phyloP scores from a whole-genome alignment of 2,329 filamentous ascomycete genomes.

The Aureobasidium pullulans region DNA sequence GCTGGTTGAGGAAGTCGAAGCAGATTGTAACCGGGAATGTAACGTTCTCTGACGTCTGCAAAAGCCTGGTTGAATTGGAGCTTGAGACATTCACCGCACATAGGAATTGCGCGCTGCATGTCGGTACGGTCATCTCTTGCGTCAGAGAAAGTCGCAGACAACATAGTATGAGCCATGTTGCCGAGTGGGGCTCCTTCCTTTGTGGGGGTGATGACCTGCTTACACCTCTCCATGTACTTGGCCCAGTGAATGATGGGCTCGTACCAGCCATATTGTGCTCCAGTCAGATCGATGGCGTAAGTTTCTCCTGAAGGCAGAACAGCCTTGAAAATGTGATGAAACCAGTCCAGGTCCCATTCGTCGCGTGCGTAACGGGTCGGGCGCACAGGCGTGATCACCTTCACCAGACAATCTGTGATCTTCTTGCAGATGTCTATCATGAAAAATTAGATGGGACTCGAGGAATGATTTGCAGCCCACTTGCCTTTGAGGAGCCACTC shows the following conservation, averaged over 20 bases:
- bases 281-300: constrained; percentile 17
- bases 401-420: neutral
- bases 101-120: neutral
- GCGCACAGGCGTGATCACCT: neutral
- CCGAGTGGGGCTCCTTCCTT: neutral
- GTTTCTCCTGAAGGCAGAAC: constrained; percentile 7
- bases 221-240: neutral
- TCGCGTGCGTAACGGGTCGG: neutral
- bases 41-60: neutral
- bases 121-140: neutral
- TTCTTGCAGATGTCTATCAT: neutral
- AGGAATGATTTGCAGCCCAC: neutral
- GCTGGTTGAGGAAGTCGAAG: neutral
- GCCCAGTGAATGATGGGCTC: constrained; percentile 8
- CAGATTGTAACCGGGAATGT: neutral
- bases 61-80: neutral
- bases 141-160: neutral
- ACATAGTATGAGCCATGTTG: neutral
- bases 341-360: neutral
- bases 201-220: neutral
- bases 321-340: constrained; percentile 13
- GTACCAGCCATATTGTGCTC: constrained; percentile 18
- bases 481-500: constrained; percentile 4
- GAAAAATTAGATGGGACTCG: neutral
- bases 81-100: neutral